Conservation (phyloP, 2,329 filamentous ascomycete genomes). For the Fusarium drepaniforme region DNA sequence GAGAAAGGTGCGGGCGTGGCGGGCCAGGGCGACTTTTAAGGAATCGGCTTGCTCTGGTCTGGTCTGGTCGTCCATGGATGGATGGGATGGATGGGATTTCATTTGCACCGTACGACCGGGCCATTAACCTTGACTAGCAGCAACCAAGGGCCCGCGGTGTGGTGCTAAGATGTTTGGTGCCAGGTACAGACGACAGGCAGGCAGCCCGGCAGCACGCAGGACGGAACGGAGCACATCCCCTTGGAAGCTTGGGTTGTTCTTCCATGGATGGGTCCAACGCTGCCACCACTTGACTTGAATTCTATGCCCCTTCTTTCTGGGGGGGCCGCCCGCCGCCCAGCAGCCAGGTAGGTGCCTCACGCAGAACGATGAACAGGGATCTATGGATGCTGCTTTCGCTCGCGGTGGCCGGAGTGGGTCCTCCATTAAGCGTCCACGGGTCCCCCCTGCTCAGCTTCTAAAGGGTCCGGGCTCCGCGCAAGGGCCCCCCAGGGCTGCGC, state of each 20-base stretch:
- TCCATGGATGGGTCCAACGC: conserved; percentile 13
- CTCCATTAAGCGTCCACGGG: conserved; percentile 26
- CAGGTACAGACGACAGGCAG: conserved; percentile 18
- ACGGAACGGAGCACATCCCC: conserved; percentile 32
- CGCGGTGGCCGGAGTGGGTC: conserved; percentile 37
- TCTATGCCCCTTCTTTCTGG: conserved; percentile 33
- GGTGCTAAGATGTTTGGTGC: conserved; percentile 39
- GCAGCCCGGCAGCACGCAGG: not conserved
- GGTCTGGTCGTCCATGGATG: conserved; percentile 8
- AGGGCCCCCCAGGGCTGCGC: conserved; percentile 30
- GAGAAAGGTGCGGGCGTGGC: conserved; percentile 36
- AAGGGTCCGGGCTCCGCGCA: conserved; percentile 30
- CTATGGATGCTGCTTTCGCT: conserved; percentile 11
- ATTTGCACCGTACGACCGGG: conserved; percentile 46
- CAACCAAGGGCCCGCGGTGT: conserved; percentile 38
- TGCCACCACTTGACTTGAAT: conserved; percentile 14
- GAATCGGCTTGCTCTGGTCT: conserved; percentile 2
- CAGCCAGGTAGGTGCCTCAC: not conserved
- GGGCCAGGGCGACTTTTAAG: conserved; percentile 41
- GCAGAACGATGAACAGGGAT: conserved; percentile 6
- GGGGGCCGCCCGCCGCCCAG: not conserved
- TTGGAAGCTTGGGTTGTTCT: conserved; percentile 35
- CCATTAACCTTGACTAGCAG: conserved; percentile 36
- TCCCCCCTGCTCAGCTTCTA: conserved; percentile 21
- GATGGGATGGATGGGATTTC: conserved; percentile 30